Base-by-base conservation (phyloP, 192 early-diverging fungal genomes). In the Coemansia furcata region DNA sequence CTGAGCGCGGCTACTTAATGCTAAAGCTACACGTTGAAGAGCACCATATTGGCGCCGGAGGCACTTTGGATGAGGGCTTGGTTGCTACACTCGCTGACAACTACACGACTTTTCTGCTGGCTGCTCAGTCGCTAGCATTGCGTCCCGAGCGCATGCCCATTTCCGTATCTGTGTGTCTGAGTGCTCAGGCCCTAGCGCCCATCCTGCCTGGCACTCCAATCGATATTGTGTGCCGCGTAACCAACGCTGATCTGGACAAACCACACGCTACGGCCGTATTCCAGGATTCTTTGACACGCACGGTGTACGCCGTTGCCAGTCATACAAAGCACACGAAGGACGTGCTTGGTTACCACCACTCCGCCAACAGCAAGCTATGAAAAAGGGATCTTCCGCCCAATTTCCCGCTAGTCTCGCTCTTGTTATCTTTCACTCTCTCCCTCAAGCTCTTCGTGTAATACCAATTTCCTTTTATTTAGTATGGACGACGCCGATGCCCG, bases 11-110 rank as follows among this genome's bases (percentile, higher is more conserved):
- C 21, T 49, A 29, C 5, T 40, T 73, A 15, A 44, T 44, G 21
- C 52, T 79, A 38, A 26, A 61, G 12, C 63, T 79, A 19, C 15
- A 12, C 3, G 70, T 74, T 2, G 55, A 26, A 1, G 43, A 17
- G 19, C 67, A 73, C 14, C 77, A 79, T n/a, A 63, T 79, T 26
- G 64, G 26, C 17, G n/a, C 59, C 7, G 60, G 63, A 10, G 70
- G 78, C 9, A 67, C 67, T 1, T 52, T 80, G n/a, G 78, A 80
- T 60, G 78, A 80, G 60, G 78, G 73, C 6, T 21, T 74, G 33
- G 78, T 75, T 6, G 73, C 73, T 0, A 75, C 78, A 15, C 23
- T 80, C 0, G 63, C 73, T 15, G 78, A 80, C 73, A 74, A 72
- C 63, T 54, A 71, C 43, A 80, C 78, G 14, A 68, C 77, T 15